A percentile compares a stretch with the other conserved stretches of the same genome.
These are phyloP conservation scores for Nicotiana otophora DNA, from an alignment of 257 asterid species.

Conservation along the genomic window DNA sequence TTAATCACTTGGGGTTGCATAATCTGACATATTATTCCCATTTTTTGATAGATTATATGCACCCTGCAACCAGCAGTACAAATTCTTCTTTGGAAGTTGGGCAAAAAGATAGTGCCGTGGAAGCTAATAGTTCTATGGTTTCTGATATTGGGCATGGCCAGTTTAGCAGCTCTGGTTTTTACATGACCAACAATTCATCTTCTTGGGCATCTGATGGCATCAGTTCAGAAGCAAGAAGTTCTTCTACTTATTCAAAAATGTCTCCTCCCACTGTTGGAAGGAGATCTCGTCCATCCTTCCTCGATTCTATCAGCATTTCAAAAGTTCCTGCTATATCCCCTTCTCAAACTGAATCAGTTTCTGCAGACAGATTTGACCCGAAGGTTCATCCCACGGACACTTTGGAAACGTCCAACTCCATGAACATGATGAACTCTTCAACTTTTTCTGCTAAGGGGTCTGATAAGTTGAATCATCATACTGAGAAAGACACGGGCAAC, in stretches of 20 bases:
- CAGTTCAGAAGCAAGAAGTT: slow-evolving; percentile 36
- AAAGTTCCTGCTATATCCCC: slow-evolving; percentile 47
- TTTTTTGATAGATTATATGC: slow-evolving; percentile 31
- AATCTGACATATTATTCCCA: slow-evolving; percentile 3
- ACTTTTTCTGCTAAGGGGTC: slow-evolving; percentile 36
- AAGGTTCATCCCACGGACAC: slow-evolving; percentile 54
- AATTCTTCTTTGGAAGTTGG: slow-evolving; percentile 29
- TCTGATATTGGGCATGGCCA: slow-evolving; percentile 43
- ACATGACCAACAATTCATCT: slow-evolving; percentile 27
- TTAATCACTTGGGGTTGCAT: background rate
- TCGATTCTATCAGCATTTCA: slow-evolving; percentile 70
- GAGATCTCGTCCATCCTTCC: slow-evolving; percentile 83
- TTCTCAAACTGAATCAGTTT: slow-evolving; percentile 34
- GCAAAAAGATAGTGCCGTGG: slow-evolving; percentile 22
- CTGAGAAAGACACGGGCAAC: slow-evolving; percentile 15
- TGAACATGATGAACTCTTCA: slow-evolving; percentile 25
- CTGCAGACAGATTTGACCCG: slow-evolving; percentile 40
- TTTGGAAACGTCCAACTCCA: slow-evolving; percentile 43
- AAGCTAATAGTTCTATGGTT: slow-evolving; percentile 20
- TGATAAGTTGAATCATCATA: slow-evolving; percentile 38
- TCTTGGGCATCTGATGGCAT: slow-evolving; percentile 48
- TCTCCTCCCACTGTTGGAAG: slow-evolving; percentile 51
- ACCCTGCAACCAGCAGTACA: slow-evolving; percentile 28
- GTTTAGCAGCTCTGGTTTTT: slow-evolving; percentile 26
- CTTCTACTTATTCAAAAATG: slow-evolving; percentile 35